Conservation (phyloP, 768 basidiomycete species). For the Boletus sp. region DNA sequence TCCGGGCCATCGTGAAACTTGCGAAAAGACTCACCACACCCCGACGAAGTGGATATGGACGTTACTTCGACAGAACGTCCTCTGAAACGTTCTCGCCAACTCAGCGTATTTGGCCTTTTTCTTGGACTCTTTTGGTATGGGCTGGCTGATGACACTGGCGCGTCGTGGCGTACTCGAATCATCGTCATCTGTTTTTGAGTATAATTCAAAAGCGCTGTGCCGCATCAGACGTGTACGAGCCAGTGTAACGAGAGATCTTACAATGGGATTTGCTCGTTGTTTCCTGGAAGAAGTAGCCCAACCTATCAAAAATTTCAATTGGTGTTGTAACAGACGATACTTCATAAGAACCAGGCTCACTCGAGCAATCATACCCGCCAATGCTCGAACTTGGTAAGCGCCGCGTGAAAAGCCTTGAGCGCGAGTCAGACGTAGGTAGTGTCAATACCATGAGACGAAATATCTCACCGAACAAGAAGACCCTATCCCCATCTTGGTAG, state of each 20-base stretch:
- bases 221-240: neutral
- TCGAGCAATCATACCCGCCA: conserved; percentile 45
- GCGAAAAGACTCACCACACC: conserved; percentile 35
- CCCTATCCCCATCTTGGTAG: conserved; percentile 37
- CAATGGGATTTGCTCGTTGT: conserved; percentile 43
- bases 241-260: conserved; percentile 7
- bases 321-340: neutral
- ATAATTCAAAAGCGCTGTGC: conserved; percentile 40
- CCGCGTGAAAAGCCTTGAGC: conserved; percentile 46
- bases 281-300: conserved; percentile 40
- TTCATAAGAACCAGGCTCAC: conserved; percentile 18
- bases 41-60: conserved; percentile 46
- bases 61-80: conserved; percentile 34
- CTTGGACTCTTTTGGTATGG: conserved; percentile 6
- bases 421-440: neutral
- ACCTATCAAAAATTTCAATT: conserved; percentile 28
- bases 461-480: conserved; percentile 41
- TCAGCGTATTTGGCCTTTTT: conserved; percentile 19
- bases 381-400: conserved; percentile 43
- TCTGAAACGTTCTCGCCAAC: conserved; percentile 31
- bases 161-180: conserved; percentile 10
- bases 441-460: neutral
- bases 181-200: conserved; percentile 27
- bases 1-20: neutral
- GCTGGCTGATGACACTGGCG: conserved; percentile 8